Evolutionary conservation across 768 basidiomycete genomes (phyloP).

Genomic region (Tulasnella sp.): DNA sequence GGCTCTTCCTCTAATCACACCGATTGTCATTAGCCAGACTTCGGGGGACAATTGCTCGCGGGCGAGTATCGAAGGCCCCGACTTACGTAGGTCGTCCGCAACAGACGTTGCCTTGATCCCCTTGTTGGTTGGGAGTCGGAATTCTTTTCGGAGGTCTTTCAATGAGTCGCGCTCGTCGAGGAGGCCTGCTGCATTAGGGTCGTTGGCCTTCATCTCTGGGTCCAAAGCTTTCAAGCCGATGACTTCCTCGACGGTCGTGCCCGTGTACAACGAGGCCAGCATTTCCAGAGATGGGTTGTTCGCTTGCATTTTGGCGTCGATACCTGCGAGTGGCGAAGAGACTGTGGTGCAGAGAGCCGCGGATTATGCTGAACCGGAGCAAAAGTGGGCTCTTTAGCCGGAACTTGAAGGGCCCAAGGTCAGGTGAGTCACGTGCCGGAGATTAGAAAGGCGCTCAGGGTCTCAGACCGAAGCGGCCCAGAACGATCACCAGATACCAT

Average conservation of each 20-base stretch:
- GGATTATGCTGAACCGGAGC: background rate
- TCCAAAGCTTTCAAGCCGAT: background rate
- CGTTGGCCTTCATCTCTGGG: background rate
- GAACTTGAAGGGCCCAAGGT: background rate
- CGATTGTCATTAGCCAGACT: background rate
- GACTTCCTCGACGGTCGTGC: slow-evolving; percentile 37
- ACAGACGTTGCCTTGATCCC: slow-evolving; percentile 13
- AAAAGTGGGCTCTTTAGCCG: background rate
- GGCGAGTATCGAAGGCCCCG: background rate
- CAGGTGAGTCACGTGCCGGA: background rate
- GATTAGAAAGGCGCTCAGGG: background rate
- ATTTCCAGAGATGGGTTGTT: too few relatives aligned
- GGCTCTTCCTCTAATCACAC: slow-evolving; percentile 31
- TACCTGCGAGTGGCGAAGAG: too few relatives aligned
- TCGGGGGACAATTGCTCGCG: too few relatives aligned
- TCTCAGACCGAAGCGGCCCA: background rate
- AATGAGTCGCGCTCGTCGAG: slow-evolving; percentile 15
- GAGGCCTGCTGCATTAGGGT: background rate
- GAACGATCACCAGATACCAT: background rate
- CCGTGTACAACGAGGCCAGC: slow-evolving; percentile 28
- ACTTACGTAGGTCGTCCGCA: slow-evolving; percentile 6
- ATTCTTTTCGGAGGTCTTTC: slow-evolving; percentile 14
- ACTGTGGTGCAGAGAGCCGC: background rate
- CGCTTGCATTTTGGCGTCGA: too few relatives aligned
- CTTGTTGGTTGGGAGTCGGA: slow-evolving; percentile 15